Evolutionary conservation across 805 yeast species (phyloP).

Genomic region (Hanseniaspora lachancei): DNA sequence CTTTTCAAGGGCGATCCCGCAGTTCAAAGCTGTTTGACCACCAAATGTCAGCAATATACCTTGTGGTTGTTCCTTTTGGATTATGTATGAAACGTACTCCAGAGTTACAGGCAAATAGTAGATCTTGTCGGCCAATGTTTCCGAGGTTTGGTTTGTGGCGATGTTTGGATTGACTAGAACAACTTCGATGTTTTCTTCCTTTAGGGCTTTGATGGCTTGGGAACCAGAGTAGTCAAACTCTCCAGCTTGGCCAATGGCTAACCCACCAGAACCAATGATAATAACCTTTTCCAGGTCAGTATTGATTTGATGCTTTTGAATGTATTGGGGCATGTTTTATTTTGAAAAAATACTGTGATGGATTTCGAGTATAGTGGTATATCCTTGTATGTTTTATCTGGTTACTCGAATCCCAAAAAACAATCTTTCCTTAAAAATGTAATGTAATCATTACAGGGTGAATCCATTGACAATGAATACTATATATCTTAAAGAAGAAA

Average conservation of each 20-base stretch:
- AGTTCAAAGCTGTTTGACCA: slow-evolving; percentile 95
- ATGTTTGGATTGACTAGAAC: slow-evolving; percentile 93
- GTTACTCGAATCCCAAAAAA: no score
- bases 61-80: slow-evolving; percentile 89
- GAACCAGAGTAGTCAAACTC: slow-evolving; percentile 98
- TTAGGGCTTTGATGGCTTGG: slow-evolving; percentile 95
- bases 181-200: slow-evolving; percentile 95
- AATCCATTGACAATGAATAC: no score
- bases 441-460: no score
- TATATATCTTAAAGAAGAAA: background rate
- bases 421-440: no score
- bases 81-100: slow-evolving; percentile 91
- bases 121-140: slow-evolving; percentile 95
- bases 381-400: background rate
- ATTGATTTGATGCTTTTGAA: slow-evolving; percentile 12
- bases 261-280: slow-evolving; percentile 94
- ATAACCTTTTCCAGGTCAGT: slow-evolving; percentile 40
- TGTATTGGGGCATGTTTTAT: slow-evolving; percentile 6
- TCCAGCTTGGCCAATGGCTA: slow-evolving; percentile 98
- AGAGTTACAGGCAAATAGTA: slow-evolving; percentile 96
- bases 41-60: slow-evolving; percentile 95
- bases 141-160: slow-evolving; percentile 96
- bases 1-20: slow-evolving; percentile 91
- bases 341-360: background rate
- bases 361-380: no score